These are phyloP conservation scores for Penicillium maclennaniae DNA, from an alignment of 495 filamentous ascomycete species.

Conservation along the genomic window DNA sequence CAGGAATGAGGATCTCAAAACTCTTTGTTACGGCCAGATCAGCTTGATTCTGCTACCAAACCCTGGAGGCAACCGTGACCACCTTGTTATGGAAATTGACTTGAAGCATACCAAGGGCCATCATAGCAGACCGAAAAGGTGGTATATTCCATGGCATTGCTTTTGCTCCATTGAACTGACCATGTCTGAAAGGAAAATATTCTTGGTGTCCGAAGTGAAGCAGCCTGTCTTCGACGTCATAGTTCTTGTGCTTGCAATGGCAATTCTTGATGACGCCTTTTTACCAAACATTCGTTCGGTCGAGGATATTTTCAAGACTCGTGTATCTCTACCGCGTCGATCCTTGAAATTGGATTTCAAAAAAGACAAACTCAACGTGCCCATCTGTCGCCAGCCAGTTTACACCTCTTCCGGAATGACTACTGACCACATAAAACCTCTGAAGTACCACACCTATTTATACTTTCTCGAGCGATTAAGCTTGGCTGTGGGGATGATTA, in stretches of 20 bases:
- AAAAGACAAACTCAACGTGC: constrained; percentile 2
- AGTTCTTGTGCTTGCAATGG: constrained; percentile 13
- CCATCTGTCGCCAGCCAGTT: constrained; percentile 12
- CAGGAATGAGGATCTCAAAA: constrained; percentile 10
- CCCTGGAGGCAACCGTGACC: constrained; percentile 8
- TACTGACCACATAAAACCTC: constrained; percentile 6
- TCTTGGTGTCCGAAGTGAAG: constrained; percentile 11
- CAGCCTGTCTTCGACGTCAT: constrained; percentile 11
- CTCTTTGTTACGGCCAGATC: constrained; percentile 14
- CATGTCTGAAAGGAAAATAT: constrained; percentile 11
- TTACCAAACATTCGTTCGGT: constrained; percentile 5
- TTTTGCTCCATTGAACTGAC: neutral
- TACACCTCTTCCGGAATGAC: constrained; percentile 3
- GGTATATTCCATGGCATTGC: neutral
- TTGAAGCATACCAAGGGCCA: constrained; percentile 14
- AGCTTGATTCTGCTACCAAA: constrained; percentile 15
- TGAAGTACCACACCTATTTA: constrained; percentile 10
- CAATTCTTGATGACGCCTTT: constrained; percentile 7
- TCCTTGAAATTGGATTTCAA: constrained; percentile 5
- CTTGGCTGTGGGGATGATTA: constrained; percentile 5
- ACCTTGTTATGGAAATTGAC: constrained; percentile 12
- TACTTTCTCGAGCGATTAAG: constrained; percentile 8
- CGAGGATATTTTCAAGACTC: constrained; percentile 8
- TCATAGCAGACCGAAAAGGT: constrained; percentile 6
- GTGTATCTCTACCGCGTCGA: constrained; percentile 5